Evolutionary conservation across 495 filamentous ascomycete genomes (phyloP).

Genomic region (Penicillium pulvis): DNA sequence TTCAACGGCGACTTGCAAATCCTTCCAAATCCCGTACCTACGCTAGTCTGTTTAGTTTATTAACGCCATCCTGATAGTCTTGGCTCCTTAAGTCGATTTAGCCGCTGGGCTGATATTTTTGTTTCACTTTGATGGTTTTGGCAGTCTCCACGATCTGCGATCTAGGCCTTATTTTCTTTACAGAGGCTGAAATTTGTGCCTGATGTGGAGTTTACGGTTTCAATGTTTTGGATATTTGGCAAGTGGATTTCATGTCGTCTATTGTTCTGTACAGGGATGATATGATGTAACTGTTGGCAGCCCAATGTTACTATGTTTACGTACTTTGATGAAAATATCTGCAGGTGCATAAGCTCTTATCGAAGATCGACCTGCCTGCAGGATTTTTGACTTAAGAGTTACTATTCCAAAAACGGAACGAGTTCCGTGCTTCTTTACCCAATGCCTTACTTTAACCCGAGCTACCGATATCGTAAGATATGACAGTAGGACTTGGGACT

Average conservation of each 20-base stretch:
- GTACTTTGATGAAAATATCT: too few species aligned
- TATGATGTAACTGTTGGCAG: too few species aligned
- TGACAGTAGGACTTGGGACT: neutral
- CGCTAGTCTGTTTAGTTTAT: neutral
- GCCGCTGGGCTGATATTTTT: neutral
- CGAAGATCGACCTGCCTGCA: too few species aligned
- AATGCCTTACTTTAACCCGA: neutral
- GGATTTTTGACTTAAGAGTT: too few species aligned
- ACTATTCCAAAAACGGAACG: too few species aligned
- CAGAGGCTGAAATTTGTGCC: neutral
- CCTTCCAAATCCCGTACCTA: neutral
- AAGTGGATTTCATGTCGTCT: too few species aligned
- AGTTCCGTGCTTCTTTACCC: neutral
- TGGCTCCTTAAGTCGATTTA: neutral
- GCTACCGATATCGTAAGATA: neutral
- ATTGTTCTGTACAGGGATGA: too few species aligned
- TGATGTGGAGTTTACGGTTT: neutral
- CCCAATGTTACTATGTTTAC: too few species aligned
- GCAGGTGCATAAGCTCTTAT: too few species aligned
- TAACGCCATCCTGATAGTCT: neutral
- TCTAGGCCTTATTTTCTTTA: neutral
- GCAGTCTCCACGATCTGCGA: conserved; percentile 4
- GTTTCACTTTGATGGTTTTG: conserved; percentile 1
- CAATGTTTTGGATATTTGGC: too few species aligned
- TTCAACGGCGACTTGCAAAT: conserved; percentile 7